Conservation (phyloP, 2,329 filamentous ascomycete species). For the Fusarium annulatum region DNA sequence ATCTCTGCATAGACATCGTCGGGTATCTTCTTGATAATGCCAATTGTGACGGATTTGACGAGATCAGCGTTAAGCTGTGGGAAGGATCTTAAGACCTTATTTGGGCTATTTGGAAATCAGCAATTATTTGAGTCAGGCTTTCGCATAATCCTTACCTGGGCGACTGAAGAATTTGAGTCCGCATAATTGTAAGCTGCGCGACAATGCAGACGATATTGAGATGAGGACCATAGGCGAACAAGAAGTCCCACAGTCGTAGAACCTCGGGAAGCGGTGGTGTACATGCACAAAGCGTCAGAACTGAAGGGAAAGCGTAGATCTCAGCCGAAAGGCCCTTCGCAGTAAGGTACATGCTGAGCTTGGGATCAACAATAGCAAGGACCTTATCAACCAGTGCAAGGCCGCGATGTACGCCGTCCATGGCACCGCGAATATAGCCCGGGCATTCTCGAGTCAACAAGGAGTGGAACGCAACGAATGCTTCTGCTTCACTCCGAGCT, state of each 20-base stretch:
- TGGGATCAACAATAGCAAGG: constrained; percentile 89
- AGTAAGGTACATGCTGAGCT: constrained; percentile 84
- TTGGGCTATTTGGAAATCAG: constrained; percentile 73
- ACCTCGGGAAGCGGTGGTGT: constrained; percentile 96
- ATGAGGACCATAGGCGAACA: constrained; percentile 95
- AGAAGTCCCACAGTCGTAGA: constrained; percentile 92
- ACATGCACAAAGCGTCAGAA: constrained; percentile 93
- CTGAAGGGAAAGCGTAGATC: constrained; percentile 95
- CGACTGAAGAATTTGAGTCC: constrained; percentile 84
- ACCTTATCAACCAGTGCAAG: constrained; percentile 92
- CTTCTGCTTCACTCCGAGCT: constrained; percentile 92
- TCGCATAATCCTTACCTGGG: constrained; percentile 70
- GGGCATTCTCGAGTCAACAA: constrained; percentile 90
- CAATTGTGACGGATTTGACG: constrained; percentile 86
- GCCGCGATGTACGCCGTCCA: constrained; percentile 96
- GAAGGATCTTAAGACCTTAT: constrained; percentile 89
- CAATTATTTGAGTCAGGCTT: not conserved
- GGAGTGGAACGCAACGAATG: constrained; percentile 89
- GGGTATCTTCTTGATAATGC: constrained; percentile 89
- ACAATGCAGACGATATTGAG: constrained; percentile 97
- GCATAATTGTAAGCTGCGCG: constrained; percentile 89
- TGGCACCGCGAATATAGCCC: constrained; percentile 92
- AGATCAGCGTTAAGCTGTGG: constrained; percentile 84
- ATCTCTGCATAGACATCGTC: constrained; percentile 92
- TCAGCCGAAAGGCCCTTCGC: constrained; percentile 90